Base-by-base conservation (phyloP, 768 basidiomycete genomes). In the Kwoniella botswanensis region DNA sequence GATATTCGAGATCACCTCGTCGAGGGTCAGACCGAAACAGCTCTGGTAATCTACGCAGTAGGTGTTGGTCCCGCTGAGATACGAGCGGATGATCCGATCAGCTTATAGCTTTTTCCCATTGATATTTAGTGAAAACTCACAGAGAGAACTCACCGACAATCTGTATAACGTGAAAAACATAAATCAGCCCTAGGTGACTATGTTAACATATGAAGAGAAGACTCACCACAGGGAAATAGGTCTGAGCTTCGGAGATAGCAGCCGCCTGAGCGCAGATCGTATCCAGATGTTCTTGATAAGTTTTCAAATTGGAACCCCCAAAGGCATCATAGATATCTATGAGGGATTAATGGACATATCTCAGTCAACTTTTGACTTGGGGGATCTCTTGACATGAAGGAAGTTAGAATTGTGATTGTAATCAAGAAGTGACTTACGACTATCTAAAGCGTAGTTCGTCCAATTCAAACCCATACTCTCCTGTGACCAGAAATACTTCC, bases 41-140 rank as follows among this genome's bases (percentile, higher is more conserved):
- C 74, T 72, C 57, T 80, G 73, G 61, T 80, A 80, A 58, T 76
- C 75, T 6, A 80, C 79, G 55, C 79, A 80, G 56, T 76, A 80
- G 9, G 79, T 80, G 18, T 74, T 71, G 3, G 71, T 73, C 1
- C 79, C 79, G 7, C 71, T 72, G 61, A 6, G 6, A 4, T 2
- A n/a, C 1, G 13, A n/a, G 4, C 53, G 12, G 43, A 58, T 63
- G 53, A 17, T 17, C 52, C 58, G 53, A 17, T 17, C 52, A 29
- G 63, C 42, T 42, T 17, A 24, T 41, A 15, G 7, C 6, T 44
- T n/a, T 17, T 21, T 22, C 15, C 13, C 26, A 57, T 18, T 21
- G 44, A 63, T 26, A 18, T 13, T 50, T 18, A 50, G 46, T 15
- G 46, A 50, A 15, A 4, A 54, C 71, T 69, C 35, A 72, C 70